Percentiles rank a stretch among this genome's conserved stretches.
Conservation (phyloP, 225 moss, liverwort and hornwort genomes). For the Neckera pumila region DNA sequence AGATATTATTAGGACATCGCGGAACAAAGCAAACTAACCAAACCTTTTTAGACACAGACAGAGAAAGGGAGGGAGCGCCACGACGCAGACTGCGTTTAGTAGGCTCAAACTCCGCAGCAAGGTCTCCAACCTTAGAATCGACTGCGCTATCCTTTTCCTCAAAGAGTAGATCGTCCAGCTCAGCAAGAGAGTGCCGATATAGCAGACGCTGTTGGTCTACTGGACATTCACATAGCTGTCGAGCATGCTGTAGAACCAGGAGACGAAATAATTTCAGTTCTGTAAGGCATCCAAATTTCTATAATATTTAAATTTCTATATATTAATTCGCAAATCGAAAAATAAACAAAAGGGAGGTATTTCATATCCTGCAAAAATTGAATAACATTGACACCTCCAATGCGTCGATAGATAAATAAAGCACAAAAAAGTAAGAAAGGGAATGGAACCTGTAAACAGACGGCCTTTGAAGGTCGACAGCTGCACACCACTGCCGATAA, state of each 20-base stretch:
- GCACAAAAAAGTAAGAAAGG: neutral
- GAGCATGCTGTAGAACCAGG: constrained; percentile 71
- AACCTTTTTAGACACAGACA: constrained; percentile 86
- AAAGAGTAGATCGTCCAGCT: constrained; percentile 76
- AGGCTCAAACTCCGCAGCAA: constrained; percentile 55
- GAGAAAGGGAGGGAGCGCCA: constrained; percentile 50
- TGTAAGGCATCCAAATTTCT: neutral
- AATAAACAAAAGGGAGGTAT: neutral
- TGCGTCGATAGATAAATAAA: neutral
- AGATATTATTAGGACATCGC: neutral
- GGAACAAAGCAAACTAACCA: constrained; percentile 41
- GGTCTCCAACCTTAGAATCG: constrained; percentile 70
- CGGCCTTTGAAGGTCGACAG: constrained; percentile 92
- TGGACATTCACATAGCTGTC: constrained; percentile 86
- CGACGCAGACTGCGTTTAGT: constrained; percentile 80
- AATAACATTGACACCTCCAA: neutral
- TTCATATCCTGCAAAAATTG: neutral
- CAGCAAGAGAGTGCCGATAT: constrained; percentile 84
- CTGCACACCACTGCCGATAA: constrained; percentile 89
- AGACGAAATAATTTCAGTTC: neutral
- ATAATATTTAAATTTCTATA: neutral
- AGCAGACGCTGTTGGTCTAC: constrained; percentile 66
- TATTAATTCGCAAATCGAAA: too few species aligned
- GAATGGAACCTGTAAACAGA: constrained; percentile 74
- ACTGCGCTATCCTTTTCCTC: constrained; percentile 29